A percentile compares a stretch with the other conserved stretches of the same genome.
Conservation (phyloP, 345 rosid genomes). For the Heritiera fomes region DNA sequence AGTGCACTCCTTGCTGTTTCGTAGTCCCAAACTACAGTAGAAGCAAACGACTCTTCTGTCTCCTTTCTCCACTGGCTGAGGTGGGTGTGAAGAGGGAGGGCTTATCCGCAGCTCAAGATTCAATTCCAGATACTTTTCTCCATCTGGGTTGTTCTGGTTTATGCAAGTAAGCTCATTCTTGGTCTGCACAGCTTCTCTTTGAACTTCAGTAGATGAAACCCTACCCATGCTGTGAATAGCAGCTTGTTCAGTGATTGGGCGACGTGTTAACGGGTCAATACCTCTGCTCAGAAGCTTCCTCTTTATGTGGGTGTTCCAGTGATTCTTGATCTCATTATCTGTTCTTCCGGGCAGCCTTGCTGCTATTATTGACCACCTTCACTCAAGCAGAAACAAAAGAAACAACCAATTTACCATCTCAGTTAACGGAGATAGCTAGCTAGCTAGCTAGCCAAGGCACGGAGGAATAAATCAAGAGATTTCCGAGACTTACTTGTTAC, state of each 20-base stretch:
- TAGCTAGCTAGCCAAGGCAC: not conserved
- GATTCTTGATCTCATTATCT: slow-evolving; percentile 57
- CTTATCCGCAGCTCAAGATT: slow-evolving; percentile 41
- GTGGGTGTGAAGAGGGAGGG: slow-evolving; percentile 29
- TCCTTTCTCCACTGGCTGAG: slow-evolving; percentile 11
- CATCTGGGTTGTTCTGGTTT: slow-evolving; percentile 22
- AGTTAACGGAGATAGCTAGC: not conserved
- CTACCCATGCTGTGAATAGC: not conserved
- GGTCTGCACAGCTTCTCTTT: slow-evolving; percentile 19
- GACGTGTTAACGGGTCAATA: slow-evolving; percentile 53
- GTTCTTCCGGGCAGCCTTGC: slow-evolving; percentile 57
- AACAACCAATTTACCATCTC: not conserved
- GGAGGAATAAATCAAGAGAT: not conserved
- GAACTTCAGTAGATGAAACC: slow-evolving; percentile 9
- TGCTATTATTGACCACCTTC: slow-evolving; percentile 57
- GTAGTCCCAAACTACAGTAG: slow-evolving; percentile 30
- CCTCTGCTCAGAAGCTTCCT: slow-evolving; percentile 50
- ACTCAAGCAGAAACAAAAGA: not conserved
- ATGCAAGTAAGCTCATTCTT: not conserved
- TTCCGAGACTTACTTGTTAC: slow-evolving; percentile 56
- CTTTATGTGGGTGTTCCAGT: slow-evolving; percentile 63
- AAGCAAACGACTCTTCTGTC: slow-evolving; percentile 21
- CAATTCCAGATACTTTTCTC: slow-evolving; percentile 22
- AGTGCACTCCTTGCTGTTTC: slow-evolving; percentile 15
- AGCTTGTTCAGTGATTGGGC: slow-evolving; percentile 24